These are phyloP conservation scores for Boletus patriciae DNA, from an alignment of 768 basidiomycete species.

Conservation along the genomic window DNA sequence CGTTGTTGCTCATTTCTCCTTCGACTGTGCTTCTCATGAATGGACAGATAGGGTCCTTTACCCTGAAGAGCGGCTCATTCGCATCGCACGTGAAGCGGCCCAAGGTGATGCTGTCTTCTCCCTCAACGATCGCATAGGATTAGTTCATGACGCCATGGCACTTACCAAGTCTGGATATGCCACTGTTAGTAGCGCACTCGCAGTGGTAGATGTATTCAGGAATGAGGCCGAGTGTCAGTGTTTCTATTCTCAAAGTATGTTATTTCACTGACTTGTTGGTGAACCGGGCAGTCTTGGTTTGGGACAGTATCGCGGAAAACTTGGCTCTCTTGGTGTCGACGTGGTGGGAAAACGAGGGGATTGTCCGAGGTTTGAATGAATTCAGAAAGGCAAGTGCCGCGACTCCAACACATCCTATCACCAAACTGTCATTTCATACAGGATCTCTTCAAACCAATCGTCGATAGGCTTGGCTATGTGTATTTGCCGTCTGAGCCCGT, in stretches of 20 bases:
- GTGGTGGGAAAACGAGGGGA: slow-evolving; percentile 81
- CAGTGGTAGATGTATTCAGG: slow-evolving; percentile 65
- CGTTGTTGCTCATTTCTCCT: slow-evolving; percentile 11
- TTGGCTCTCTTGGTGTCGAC: slow-evolving; percentile 55
- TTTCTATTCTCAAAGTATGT: neutral
- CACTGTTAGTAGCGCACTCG: slow-evolving; percentile 73
- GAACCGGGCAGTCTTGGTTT: slow-evolving; percentile 65
- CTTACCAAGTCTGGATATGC: slow-evolving; percentile 80
- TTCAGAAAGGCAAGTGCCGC: slow-evolving; percentile 55
- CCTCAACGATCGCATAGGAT: slow-evolving; percentile 84
- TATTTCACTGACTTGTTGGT: neutral
- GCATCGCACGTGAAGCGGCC: slow-evolving; percentile 80
- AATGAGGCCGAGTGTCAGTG: slow-evolving; percentile 75
- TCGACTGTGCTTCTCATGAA: neutral
- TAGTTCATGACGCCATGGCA: slow-evolving; percentile 80
- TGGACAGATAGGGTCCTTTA: slow-evolving; percentile 80
- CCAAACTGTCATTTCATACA: slow-evolving; percentile 24
- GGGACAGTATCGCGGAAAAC: slow-evolving; percentile 64
- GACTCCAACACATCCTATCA: slow-evolving; percentile 1
- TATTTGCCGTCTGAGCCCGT: slow-evolving; percentile 62
- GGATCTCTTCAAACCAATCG: slow-evolving; percentile 72
- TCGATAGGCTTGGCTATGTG: slow-evolving; percentile 76
- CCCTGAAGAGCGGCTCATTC: slow-evolving; percentile 70
- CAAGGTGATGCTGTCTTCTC: slow-evolving; percentile 64
- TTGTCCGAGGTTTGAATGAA: slow-evolving; percentile 53